A percentile compares a stretch with the other conserved stretches of the same genome.
These are phyloP conservation scores for Xylariaceae sp. DNA, from an alignment of 2,329 filamentous ascomycete species.

Conservation along the genomic window DNA sequence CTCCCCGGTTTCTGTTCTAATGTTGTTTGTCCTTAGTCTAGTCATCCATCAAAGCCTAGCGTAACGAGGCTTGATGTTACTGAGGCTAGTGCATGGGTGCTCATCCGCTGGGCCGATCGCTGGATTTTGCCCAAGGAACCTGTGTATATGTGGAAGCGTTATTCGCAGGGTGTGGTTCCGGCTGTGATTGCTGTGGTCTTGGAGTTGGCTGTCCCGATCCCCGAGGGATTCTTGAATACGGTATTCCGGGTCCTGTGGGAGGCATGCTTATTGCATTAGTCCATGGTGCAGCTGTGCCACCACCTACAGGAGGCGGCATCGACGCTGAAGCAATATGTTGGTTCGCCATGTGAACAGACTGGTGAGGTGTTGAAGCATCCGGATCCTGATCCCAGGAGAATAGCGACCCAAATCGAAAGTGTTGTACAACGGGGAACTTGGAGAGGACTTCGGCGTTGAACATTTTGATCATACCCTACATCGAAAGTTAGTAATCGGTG, in stretches of 20 bases:
- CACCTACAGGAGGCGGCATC: constrained; percentile 34
- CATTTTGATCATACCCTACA: constrained; percentile 97
- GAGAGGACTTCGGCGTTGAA: constrained; percentile 95
- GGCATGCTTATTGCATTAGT: constrained; percentile 51
- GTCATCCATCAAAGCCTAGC: background rate
- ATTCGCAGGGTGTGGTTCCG: constrained; percentile 28
- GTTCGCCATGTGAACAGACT: constrained; percentile 64
- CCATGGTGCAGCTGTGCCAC: constrained; percentile 54
- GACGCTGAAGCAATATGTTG: constrained; percentile 52
- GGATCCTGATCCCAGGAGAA: constrained; percentile 78
- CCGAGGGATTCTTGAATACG: constrained; percentile 38
- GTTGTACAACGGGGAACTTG: constrained; percentile 98
- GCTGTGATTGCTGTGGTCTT: constrained; percentile 30
- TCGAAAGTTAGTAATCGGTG: background rate
- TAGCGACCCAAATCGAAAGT: constrained; percentile 84
- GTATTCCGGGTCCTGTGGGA: constrained; percentile 41
- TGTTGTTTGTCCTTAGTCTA: background rate
- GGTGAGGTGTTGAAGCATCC: constrained; percentile 55
- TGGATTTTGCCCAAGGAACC: constrained; percentile 40
- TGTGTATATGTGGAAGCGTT: constrained; percentile 25
- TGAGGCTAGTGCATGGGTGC: background rate
- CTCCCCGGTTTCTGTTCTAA: background rate
- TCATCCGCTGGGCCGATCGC: constrained; percentile 40
- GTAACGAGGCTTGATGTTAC: background rate
- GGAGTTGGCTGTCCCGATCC: constrained; percentile 32